Evolutionary conservation across 345 rosid species (phyloP), one percentile per base, ranked within the genome.

Genomic region (Ailanthus altissimus): DNA sequence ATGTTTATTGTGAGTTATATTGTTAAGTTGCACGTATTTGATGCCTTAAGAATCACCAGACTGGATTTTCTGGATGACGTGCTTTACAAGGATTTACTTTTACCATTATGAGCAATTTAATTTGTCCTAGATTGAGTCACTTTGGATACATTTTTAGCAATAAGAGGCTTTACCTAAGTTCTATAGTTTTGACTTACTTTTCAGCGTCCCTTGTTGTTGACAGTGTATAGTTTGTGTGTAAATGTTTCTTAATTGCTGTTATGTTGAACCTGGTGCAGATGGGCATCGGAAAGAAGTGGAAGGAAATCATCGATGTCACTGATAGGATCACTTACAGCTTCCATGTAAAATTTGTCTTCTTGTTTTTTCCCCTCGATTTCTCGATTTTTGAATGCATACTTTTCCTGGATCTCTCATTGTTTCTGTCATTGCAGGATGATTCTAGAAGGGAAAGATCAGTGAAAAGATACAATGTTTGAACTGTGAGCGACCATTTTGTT

Each of bases 241-340:
- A 68, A 47, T 5, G 13, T 45, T 56, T 59, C 76, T 74, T 20
- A 47, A 60, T 38, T 60, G 67, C 46, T 61, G 28, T 72, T 60
- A 58, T 46, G 76, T 5, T 16, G 66, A 70, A 68, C 15, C 49
- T 53, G 53, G 47, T 71, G 78, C 77, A 94, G 98, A 93, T 83
- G 90, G 80, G 94, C 85, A 90, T 94, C 73, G 99, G 98, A 54
- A 89, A 86, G 88, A 94, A 94, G 89, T 94, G 98, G 98, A 94
- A 94, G 89, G 98, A 94, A 81, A 79, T 93, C 80, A 81, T 94
- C 61, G 91, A 89, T 15, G 72, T 82, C 82, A 82, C 86, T 23
- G 97, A 94, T 63, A 91, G 87, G 91, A 89, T 94, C 75, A 75
- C 86, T 69, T 94, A 93, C 90, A 89, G 81, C 83, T 91, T 93